Evolutionary conservation across 306 rosid genomes (phyloP).

Genomic region (Vigna nakashimae): DNA sequence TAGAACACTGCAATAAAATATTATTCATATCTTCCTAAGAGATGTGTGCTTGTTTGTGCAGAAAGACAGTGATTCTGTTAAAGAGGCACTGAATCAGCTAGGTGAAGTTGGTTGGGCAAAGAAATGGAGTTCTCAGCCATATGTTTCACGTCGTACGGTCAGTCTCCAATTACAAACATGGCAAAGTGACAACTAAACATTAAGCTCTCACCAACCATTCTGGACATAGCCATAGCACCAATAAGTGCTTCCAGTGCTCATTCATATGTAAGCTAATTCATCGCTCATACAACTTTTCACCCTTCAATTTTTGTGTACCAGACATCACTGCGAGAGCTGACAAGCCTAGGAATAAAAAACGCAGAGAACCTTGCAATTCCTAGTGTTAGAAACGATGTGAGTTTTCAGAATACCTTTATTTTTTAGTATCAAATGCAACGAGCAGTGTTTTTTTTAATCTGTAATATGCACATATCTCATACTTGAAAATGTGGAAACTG

Average conservation of each 20-base stretch:
- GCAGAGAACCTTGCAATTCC: conserved; percentile 97
- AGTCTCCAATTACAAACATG: conserved; percentile 67
- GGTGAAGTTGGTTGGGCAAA: conserved; percentile 89
- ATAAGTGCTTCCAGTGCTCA: conserved; percentile 30
- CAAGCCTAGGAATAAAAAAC: conserved; percentile 84
- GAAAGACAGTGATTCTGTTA: conserved; percentile 86
- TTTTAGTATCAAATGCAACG: conserved; percentile 10
- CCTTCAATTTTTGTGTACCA: conserved; percentile 51
- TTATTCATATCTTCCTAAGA: not conserved
- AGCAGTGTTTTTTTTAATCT: conserved; percentile 9
- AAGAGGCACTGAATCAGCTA: conserved; percentile 83
- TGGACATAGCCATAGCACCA: no score
- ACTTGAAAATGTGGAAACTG: not conserved
- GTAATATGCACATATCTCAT: not conserved
- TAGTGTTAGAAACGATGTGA: conserved; percentile 91
- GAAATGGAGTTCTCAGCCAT: conserved; percentile 98
- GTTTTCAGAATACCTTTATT: conserved; percentile 29
- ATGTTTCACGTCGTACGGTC: conserved; percentile 94
- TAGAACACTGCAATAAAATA: not conserved
- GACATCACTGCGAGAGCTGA: conserved; percentile 88
- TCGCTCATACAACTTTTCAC: conserved; percentile 42
- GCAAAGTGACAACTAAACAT: conserved; percentile 50
- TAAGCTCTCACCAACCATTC: conserved; percentile 50
- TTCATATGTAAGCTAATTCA: conserved; percentile 20
- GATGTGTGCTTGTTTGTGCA: conserved; percentile 40